Evolutionary conservation across 2,329 filamentous ascomycete species (phyloP).

Genomic region (Venturia carpophila): DNA sequence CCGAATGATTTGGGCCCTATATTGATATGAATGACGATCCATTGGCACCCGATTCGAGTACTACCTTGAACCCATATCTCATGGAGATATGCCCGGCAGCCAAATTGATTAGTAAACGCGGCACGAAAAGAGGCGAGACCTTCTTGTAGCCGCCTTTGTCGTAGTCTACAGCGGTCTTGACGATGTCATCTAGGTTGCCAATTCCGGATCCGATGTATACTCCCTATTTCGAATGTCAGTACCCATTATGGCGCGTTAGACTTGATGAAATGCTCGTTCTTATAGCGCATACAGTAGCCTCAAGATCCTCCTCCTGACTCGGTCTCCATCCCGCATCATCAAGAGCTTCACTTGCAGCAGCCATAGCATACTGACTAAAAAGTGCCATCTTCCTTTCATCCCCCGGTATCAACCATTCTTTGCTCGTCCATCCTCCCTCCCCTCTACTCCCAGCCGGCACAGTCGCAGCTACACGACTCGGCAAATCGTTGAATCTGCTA

Average conservation of each 20-base stretch:
- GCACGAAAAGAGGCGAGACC: constrained; percentile 88
- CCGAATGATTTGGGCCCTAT: constrained; percentile 78
- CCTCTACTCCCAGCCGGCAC: constrained; percentile 53
- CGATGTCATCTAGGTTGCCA: constrained; percentile 86
- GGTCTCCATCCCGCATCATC: constrained; percentile 72
- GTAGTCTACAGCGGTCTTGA: constrained; percentile 71
- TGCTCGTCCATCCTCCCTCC: constrained; percentile 39
- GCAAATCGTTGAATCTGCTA: constrained; percentile 61
- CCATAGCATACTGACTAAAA: constrained; percentile 87
- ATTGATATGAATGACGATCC: not conserved
- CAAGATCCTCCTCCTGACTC: constrained; percentile 51
- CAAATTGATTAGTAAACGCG: constrained; percentile 86
- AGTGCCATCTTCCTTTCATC: constrained; percentile 74
- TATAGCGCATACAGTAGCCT: constrained; percentile 53
- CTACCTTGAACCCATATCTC: constrained; percentile 68
- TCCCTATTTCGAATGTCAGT: constrained; percentile 42
- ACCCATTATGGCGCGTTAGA: no score
- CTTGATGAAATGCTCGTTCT: no score
- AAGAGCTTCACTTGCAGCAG: constrained; percentile 78
- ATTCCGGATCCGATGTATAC: constrained; percentile 94
- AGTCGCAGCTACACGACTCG: constrained; percentile 76
- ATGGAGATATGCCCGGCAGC: constrained; percentile 93
- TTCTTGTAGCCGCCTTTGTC: constrained; percentile 75
- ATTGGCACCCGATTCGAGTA: not conserved
- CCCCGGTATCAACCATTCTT: constrained; percentile 41